Conservation (phyloP, 768 basidiomycete genomes). For the Tulasnella calospora region DNA sequence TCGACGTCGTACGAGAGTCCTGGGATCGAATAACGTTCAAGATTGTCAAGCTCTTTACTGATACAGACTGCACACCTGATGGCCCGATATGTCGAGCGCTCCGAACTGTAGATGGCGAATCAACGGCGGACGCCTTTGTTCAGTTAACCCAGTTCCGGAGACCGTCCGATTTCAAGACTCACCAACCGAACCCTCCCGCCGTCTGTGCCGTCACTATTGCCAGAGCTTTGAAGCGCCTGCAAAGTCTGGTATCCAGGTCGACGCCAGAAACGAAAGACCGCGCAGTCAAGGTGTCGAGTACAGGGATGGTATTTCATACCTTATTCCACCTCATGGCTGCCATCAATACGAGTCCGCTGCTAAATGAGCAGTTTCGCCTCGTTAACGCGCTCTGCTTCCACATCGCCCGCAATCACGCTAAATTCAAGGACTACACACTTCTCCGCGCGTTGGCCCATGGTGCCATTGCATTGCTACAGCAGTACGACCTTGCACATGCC, state of each 20-base stretch:
- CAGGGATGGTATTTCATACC: constrained; percentile 63
- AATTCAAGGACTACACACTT: constrained; percentile 50
- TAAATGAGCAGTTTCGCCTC: constrained; percentile 77
- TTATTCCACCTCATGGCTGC: constrained; percentile 65
- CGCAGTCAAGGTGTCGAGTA: not conserved
- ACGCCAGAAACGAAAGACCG: constrained; percentile 44
- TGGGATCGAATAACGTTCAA: constrained; percentile 55
- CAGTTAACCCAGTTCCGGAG: constrained; percentile 51
- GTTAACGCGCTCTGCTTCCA: constrained; percentile 70
- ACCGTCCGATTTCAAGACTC: constrained; percentile 46
- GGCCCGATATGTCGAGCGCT: constrained; percentile 51
- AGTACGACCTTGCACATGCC: constrained; percentile 60
- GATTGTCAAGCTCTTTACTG: constrained; percentile 59
- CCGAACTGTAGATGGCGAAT: constrained; percentile 38
- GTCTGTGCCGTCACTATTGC: constrained; percentile 50
- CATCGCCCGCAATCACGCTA: constrained; percentile 58
- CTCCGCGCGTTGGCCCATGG: constrained; percentile 67
- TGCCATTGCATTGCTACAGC: constrained; percentile 56
- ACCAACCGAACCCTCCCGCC: constrained; percentile 63
- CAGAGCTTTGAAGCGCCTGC: constrained; percentile 58
- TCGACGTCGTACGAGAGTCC: constrained; percentile 37
- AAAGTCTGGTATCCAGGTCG: constrained; percentile 39
- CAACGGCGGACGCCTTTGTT: constrained; percentile 46
- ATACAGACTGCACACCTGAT: constrained; percentile 55
- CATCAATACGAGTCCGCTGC: constrained; percentile 60